These are phyloP conservation scores for Pyrus hybrid DNA, from an alignment of 331 rosid genomes.

Conservation along the genomic window DNA sequence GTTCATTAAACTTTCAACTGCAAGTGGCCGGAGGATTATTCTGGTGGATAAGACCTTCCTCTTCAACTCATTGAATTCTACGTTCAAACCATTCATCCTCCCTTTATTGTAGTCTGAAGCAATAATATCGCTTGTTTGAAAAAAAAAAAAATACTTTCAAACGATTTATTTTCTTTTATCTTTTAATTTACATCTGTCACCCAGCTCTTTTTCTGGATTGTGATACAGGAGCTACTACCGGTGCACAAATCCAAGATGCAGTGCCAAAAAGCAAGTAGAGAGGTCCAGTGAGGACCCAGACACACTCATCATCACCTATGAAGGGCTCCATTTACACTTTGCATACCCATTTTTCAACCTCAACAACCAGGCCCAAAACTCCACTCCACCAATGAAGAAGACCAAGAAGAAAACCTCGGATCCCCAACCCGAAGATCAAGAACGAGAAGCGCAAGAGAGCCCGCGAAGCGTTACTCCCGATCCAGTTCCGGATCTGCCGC, in stretches of 20 bases:
- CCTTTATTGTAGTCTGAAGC: background rate
- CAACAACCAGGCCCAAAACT: constrained; percentile 29
- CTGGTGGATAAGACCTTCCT: background rate
- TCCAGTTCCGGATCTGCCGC: background rate
- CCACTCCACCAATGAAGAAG: constrained; percentile 42
- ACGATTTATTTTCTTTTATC: background rate
- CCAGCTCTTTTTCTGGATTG: background rate
- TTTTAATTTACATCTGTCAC: background rate
- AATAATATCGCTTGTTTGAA: background rate
- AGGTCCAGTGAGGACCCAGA: constrained; percentile 75
- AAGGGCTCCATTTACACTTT: constrained; percentile 88
- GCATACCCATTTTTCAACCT: constrained; percentile 55
- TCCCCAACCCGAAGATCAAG: background rate
- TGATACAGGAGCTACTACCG: constrained; percentile 71
- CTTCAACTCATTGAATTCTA: no score
- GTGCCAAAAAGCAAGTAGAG: constrained; percentile 93
- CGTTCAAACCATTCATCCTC: background rate
- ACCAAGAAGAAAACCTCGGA: constrained; percentile 23
- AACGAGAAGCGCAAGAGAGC: constrained; percentile 24
- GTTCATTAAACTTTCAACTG: background rate
- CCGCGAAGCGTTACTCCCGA: background rate
- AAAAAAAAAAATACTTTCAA: background rate
- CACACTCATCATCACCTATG: constrained; percentile 71
- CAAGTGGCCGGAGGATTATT: background rate
- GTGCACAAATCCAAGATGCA: constrained; percentile 86